Base-by-base conservation (phyloP, 495 filamentous ascomycete genomes). In the Penicillium salamii region DNA sequence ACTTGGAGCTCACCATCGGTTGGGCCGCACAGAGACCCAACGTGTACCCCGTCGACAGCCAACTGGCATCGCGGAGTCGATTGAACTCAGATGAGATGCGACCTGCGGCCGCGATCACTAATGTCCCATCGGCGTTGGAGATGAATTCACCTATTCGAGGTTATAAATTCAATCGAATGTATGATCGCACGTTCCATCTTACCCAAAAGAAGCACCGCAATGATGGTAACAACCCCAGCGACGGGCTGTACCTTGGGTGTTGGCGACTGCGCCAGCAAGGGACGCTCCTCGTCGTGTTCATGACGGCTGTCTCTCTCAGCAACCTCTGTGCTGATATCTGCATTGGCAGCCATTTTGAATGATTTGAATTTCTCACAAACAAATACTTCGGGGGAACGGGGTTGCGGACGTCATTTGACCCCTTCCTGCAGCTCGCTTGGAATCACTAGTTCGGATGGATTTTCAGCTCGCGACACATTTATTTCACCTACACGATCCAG, bases 21-120 rank as follows among this genome's bases (percentile, higher is more conserved):
- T 87, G 83, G 0, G 78, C 80, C 1, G 80, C 78, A 14, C 79
- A 83, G 0, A 76, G 66, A 12, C 83, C 82, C 3, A 89, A 61
- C 0, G 74, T 72, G 57, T 84, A 88, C 36, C 75, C 78, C 5
- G 83, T 84, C 8, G 85, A 78, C n/a, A 89, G 59, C 86, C 85
- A 89, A 46, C 71, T 82, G 2, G 81, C 82, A 50, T 79, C 71
- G 7, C 70, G 71, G 8, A 88, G 57, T 24, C 69, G 71, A 50
- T 81, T 68, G 63, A 88, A 88, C 47, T 87, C 79, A 28, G 86
- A 89, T 0, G 85, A 80, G 28, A 89, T 83, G 29, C 64, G 69
- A 7, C 75, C 75, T 29, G 84, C 77, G 0, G 83, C 82, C 0
- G 85, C 83, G 42, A 88, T 67, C 0, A 88, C 71, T 0, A 89